Base-by-base conservation (phyloP, 495 filamentous ascomycete genomes). In the Neurospora tetraspora region DNA sequence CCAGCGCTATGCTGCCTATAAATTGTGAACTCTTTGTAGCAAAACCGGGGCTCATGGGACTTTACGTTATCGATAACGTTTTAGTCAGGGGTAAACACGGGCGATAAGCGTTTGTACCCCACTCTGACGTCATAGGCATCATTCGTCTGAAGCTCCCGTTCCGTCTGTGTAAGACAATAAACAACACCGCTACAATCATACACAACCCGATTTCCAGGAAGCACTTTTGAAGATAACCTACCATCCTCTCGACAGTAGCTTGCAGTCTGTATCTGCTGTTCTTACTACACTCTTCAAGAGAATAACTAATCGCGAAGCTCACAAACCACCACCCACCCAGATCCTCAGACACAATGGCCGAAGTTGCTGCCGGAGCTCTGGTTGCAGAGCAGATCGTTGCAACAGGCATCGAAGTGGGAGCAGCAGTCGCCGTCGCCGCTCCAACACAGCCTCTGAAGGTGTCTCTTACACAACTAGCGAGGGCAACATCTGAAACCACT, bases 301-400 rank as follows among this genome's bases (percentile, higher is more conserved):
- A 65, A 34, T 4, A 65, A 18, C 6, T 16, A 4, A 31, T 36
- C 12, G 3, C 14, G 27, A 65, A 65, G 1, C 12, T 10, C 27
- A 7, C 23, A 65, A 36, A 31, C 53, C 6, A 61, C 18, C 53
- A 65, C 12, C 31, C 6, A 18, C 14, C 27, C 53, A 27, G 2
- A 31, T 65, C 31, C 53, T 36, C 31, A 61, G 12, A 61, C 27
- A 65, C 23, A 65, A 83, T 83, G 81, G 81, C 81, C 43, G 81
- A 81, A 73, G 59, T 81, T 14, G 81, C 78, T 70, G 83, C 83
- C 69, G 83, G 79, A 10, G 73, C 80, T 2, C 71, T 81, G 38
- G 83, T 77, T 9, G 83, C 82, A 18, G 84, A 86, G 47, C 78
- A 86, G 72, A 76, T 82, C 69, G 74, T 83, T 38, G 83, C 83